Percentiles rank a stretch among this genome's conserved stretches.
phyloP scores from a whole-genome alignment of 306 rosid genomes.

The Hylodesmum podocarpum region DNA sequence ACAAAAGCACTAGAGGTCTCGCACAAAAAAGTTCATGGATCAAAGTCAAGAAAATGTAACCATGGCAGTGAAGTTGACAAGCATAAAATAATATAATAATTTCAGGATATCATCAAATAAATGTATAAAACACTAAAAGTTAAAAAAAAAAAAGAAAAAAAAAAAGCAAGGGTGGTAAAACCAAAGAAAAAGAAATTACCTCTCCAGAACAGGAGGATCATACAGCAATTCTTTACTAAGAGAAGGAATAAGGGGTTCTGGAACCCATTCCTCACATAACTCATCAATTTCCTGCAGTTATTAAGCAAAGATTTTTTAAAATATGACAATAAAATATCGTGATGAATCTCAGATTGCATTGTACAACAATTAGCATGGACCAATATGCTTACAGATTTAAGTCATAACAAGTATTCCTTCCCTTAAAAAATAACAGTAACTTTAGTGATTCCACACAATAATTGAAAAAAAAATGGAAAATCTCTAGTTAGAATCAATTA shows the following conservation, averaged over 20 bases:
- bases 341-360: background rate
- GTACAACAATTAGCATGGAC: background rate
- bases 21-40: background rate
- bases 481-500: background rate
- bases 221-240: constrained; percentile 61
- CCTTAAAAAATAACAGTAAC: background rate
- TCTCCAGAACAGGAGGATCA: constrained; percentile 91
- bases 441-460: background rate
- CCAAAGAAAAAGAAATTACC: constrained; percentile 53
- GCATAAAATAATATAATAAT: constrained; percentile 11
- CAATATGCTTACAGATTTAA: background rate
- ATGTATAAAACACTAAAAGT: background rate
- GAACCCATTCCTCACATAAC: constrained; percentile 93
- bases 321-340: background rate
- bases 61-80: constrained; percentile 13
- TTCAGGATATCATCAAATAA: background rate
- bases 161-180: background rate
- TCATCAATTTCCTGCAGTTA: constrained; percentile 85
- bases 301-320: constrained; percentile 12
- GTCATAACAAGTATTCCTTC: background rate
- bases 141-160: constrained; percentile 15
- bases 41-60: constrained; percentile 18
- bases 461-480: background rate
- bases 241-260: constrained; percentile 89
- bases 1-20: background rate